Evolutionary conservation across 306 rosid genomes (phyloP), one percentile per base, ranked within the genome.

Genomic region (Chamaecrista fasciculata): DNA sequence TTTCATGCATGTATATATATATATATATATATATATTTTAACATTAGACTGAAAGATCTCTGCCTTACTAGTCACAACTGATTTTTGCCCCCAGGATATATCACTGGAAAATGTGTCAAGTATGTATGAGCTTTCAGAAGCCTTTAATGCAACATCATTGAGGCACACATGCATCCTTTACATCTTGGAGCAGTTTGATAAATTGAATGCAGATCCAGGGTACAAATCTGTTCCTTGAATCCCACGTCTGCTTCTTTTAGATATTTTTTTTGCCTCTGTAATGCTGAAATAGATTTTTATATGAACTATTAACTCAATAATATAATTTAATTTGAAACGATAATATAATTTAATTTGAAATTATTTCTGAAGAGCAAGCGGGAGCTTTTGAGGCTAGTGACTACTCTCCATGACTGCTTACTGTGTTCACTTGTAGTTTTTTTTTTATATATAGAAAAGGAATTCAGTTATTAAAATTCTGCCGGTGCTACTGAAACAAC

Each of bases 51-150:
- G 20, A 69, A 36, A 34, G 24, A 23, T 59, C 34, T 55, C 43
- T 67, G 49, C 31, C 75, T 75, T 50, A 43, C 62, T 36, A 29
- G 50, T 70, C 39, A 37, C 59, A 59, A 31, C 44, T 43, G 11
- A 56, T 48, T 72, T 60, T 57, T 29, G 62, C 39, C 26, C 26
- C 8, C 86, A 90, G 96, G 95, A 90, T 72, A 84, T 87, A 78
- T 90, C 96, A 21, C 71, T 87, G 79, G 96, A 84, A 28, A 85
- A 82, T 50, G 95, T 90, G 57, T 67, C 91, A 46, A 85, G 87
- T 80, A 90, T 90, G 95, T 87, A 87, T 44, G 96, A 90, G 69
- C 95, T 90, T 77, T 90, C 96, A 10, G 96, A 87, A 82, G 88
- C 96, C 79, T 90, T 90, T 70, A 76, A 83, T 66, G 96, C 95